A percentile compares a stretch with the other conserved stretches of the same genome.
phyloP scores from a whole-genome alignment of 2,329 filamentous ascomycete genomes.

The Colletotrichum sp. region DNA sequence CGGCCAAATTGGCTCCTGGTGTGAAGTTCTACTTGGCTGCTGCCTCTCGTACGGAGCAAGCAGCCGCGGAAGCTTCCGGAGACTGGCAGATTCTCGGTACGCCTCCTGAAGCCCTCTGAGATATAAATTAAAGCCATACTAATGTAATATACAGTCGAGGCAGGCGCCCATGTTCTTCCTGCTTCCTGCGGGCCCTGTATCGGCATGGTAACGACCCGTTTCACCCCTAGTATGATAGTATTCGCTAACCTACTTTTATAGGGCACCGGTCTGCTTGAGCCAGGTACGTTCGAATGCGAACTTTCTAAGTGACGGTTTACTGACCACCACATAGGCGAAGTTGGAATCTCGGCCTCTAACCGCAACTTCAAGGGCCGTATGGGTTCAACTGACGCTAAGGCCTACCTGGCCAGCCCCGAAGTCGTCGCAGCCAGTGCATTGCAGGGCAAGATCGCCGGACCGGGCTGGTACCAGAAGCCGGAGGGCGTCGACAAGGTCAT shows the following conservation, averaged over 20 bases:
- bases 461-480: constrained; percentile 79
- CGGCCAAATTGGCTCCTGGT: constrained; percentile 73
- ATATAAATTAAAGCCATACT: too few species aligned
- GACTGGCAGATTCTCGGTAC: constrained; percentile 77
- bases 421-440: constrained; percentile 91
- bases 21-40: constrained; percentile 92
- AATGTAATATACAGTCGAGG: too few species aligned
- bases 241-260: not conserved
- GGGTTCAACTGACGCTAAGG: constrained; percentile 79
- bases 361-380: constrained; percentile 93
- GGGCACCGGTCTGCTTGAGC: constrained; percentile 74
- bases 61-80: constrained; percentile 77
- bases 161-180: too few species aligned
- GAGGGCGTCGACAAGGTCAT: constrained; percentile 71
- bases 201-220: too few species aligned
- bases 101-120: too few species aligned
- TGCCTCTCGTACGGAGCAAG: constrained; percentile 80
- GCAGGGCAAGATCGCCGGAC: constrained; percentile 72
- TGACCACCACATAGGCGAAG: not conserved
- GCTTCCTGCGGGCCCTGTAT: too few species aligned
- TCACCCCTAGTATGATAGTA: too few species aligned
- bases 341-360: constrained; percentile 50
- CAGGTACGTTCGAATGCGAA: constrained; percentile 45
- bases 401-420: constrained; percentile 88
- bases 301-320: not conserved